These are phyloP conservation scores for Hibiscus mutabilis DNA, from an alignment of 345 rosid species.

Conservation along the genomic window DNA sequence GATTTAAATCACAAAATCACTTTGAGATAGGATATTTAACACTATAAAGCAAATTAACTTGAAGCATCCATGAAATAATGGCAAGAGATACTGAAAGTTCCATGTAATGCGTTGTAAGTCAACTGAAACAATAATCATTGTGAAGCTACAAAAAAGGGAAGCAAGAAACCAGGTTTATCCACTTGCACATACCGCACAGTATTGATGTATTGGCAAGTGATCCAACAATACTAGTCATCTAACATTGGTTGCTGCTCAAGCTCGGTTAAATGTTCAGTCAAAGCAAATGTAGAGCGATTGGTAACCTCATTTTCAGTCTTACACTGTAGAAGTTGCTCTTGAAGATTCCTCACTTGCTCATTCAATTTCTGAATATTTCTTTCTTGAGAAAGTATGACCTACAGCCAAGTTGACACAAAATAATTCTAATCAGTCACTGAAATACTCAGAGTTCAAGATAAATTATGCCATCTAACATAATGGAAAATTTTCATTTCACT, in stretches of 20 bases:
- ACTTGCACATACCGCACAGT: constrained; percentile 20
- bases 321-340: constrained; percentile 47
- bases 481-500: background rate
- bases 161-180: background rate
- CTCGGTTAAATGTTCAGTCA: constrained; percentile 36
- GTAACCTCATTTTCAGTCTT: constrained; percentile 32
- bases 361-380: constrained; percentile 61
- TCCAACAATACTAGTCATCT: constrained; percentile 31
- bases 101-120: background rate
- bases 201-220: constrained; percentile 6
- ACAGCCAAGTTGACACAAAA: constrained; percentile 13
- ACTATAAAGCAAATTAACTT: background rate
- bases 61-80: background rate
- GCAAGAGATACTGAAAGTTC: background rate
- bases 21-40: background rate
- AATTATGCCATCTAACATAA: background rate
- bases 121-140: constrained; percentile 7
- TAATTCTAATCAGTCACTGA: background rate
- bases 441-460: background rate
- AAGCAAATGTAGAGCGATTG: constrained; percentile 27
- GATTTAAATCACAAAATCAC: background rate
- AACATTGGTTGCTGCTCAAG: constrained; percentile 37
- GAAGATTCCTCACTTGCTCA: constrained; percentile 46
- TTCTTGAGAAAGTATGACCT: constrained; percentile 74
- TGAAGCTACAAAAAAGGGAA: background rate